phyloP scores from a whole-genome alignment of 129 eudicot species.

The Scalesia atractyloides region DNA sequence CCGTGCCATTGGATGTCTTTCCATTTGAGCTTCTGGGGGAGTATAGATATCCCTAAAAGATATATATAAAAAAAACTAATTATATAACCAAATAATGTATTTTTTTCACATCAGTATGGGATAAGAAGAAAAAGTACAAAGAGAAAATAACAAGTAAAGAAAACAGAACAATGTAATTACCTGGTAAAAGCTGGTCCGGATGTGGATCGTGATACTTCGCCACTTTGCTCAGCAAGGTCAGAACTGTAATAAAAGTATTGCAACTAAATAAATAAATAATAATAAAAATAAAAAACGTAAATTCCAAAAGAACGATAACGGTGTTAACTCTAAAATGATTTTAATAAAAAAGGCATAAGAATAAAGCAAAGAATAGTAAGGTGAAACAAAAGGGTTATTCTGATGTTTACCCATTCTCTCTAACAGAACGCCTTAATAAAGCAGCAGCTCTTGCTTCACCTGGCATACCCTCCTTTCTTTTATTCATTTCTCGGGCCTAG shows the following conservation, averaged over 20 bases:
- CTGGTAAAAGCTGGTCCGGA: slow-evolving; percentile 65
- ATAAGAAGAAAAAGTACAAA: background rate
- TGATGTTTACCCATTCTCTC: slow-evolving; percentile 77
- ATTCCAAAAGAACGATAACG: background rate
- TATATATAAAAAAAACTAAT: background rate
- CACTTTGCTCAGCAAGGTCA: slow-evolving; percentile 95
- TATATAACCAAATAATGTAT: background rate
- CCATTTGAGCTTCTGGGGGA: slow-evolving; percentile 67
- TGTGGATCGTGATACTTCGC: slow-evolving; percentile 71
- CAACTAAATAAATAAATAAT: background rate
- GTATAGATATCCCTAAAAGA: slow-evolving; percentile 60
- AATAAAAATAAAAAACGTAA: background rate
- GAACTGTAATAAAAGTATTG: slow-evolving; percentile 36
- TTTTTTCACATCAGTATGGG: background rate
- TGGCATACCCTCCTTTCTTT: slow-evolving; percentile 89
- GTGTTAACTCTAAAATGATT: background rate
- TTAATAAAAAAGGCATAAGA: background rate
- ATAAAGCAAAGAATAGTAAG: slow-evolving; percentile 5
- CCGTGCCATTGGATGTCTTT: slow-evolving; percentile 59
- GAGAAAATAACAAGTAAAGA: background rate
- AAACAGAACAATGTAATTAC: slow-evolving; percentile 32
- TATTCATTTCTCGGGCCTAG: slow-evolving; percentile 96
- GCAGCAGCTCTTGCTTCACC: slow-evolving; percentile 90
- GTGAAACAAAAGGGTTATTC: background rate
- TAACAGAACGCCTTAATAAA: slow-evolving; percentile 75